These are phyloP conservation scores for Solanum microdontum DNA, from an alignment of 257 asterid genomes.

Conservation along the genomic window DNA sequence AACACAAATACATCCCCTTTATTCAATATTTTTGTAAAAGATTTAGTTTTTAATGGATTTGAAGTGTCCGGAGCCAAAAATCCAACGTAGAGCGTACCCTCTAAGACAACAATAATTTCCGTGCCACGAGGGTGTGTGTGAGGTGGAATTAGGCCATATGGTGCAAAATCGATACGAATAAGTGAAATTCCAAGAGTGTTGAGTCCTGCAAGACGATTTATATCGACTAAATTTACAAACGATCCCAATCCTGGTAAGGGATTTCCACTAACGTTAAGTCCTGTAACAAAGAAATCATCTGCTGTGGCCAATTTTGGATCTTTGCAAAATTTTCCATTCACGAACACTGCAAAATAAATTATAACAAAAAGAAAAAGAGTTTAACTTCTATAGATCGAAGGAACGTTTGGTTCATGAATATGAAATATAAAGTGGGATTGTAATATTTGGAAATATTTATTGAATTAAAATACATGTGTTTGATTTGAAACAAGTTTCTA, in stretches of 20 bases:
- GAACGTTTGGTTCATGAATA: neutral
- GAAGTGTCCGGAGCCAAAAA: neutral
- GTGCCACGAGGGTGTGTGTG: constrained; percentile 1
- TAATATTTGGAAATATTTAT: neutral
- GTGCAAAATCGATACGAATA: neutral
- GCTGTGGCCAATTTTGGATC: neutral
- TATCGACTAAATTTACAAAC: neutral
- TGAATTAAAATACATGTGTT: neutral
- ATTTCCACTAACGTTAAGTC: neutral
- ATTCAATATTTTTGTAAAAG: neutral
- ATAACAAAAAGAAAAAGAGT: neutral
- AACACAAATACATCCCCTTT: neutral
- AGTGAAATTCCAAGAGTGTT: neutral
- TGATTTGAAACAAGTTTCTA: neutral
- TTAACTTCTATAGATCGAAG: neutral
- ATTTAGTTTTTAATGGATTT: neutral
- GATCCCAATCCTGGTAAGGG: neutral
- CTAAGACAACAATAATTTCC: neutral
- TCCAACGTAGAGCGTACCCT: neutral
- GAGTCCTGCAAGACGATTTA: neutral
- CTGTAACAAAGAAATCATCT: neutral
- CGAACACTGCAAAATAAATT: neutral
- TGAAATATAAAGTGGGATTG: neutral
- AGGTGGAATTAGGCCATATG: neutral
- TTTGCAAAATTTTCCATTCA: constrained; percentile 4